phyloP scores from a whole-genome alignment of 331 rosid species.

The Cydonia oblonga region DNA sequence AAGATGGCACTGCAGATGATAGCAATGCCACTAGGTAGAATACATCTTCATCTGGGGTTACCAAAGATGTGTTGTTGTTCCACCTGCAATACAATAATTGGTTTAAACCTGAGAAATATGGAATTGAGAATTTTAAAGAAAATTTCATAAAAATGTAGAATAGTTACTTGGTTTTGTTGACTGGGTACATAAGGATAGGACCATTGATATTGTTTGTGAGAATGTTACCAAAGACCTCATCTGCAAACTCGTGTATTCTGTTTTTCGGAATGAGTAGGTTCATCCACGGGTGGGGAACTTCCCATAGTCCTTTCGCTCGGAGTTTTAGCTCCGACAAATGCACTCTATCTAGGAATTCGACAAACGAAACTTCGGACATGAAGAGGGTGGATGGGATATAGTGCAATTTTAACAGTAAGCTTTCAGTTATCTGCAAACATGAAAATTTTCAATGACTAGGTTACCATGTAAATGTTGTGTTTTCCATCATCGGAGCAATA shows the following conservation, averaged over 20 bases:
- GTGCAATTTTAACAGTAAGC: conserved; percentile 38
- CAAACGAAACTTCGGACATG: conserved; percentile 65
- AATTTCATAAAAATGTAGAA: not conserved
- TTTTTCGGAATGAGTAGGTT: conserved; percentile 64
- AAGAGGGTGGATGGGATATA: conserved; percentile 58
- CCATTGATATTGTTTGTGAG: conserved; percentile 59
- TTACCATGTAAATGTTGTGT: too few species aligned
- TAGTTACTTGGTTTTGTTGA: conserved; percentile 70
- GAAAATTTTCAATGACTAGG: too few species aligned
- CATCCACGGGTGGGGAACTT: conserved; percentile 91
- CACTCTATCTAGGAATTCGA: conserved; percentile 78
- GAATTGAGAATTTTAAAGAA: not conserved
- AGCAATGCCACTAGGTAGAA: conserved; percentile 70
- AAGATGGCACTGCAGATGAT: conserved; percentile 52
- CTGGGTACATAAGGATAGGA: conserved; percentile 77
- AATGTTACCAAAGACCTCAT: conserved; percentile 61
- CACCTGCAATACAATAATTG: conserved; percentile 41
- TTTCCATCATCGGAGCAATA: too few species aligned
- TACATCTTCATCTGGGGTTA: conserved; percentile 79
- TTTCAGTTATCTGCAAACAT: conserved; percentile 47
- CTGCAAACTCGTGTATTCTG: conserved; percentile 44
- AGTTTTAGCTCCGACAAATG: conserved; percentile 59
- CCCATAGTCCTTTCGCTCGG: conserved; percentile 63
- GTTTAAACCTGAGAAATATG: not conserved
- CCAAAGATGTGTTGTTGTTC: conserved; percentile 62